Evolutionary conservation across 306 rosid genomes (phyloP), one percentile per base, ranked within the genome.

Genomic region (Sicyos edulis): DNA sequence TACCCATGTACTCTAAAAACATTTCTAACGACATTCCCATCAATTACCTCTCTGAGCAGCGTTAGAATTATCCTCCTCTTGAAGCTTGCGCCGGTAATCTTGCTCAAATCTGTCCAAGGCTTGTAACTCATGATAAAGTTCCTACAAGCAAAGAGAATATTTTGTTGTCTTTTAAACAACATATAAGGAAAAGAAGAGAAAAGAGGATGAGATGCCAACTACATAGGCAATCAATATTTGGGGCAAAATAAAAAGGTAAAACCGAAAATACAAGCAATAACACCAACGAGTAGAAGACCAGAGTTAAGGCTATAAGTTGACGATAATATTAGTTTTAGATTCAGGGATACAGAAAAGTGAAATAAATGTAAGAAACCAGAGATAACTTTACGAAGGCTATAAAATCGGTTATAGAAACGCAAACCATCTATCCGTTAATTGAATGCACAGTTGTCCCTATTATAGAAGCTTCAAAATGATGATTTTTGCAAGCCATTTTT

Each of bases 91-190:
- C 50, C 83, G 88, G 78, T 87, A 87, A 82, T 95, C 99, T 80
- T 91, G 99, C 79, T 91, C 97, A 85, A 87, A 95, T 83, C 99
- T 87, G 77, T 95, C 99, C 77, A 95, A 84, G 78, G 99, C 92
- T 66, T 95, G 95, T 77, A 87, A 82, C 80, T 91, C 99, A 77
- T 95, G 99, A 83, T 91, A 95, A 79, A 95, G 82, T 79, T 95
- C 99, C 99, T 95, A 88, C 40, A 80, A 44, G 29, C 73, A 70
- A 75, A 63, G 55, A 79, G 74, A 44, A 66, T 50, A 74, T 47
- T 37, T 14, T 32, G 29, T 44, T 44, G 75, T 58, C 49, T 67
- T 55, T 55, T 77, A 72, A 74, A 74, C 55, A 69, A 70, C 57
- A 26, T n/a, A 2, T 26, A 26, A 26, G 29, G 29, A 3, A 32